These are phyloP conservation scores for Pythium phragmiticola DNA, from an alignment of 352 stramenopile genomes.

Conservation along the genomic window DNA sequence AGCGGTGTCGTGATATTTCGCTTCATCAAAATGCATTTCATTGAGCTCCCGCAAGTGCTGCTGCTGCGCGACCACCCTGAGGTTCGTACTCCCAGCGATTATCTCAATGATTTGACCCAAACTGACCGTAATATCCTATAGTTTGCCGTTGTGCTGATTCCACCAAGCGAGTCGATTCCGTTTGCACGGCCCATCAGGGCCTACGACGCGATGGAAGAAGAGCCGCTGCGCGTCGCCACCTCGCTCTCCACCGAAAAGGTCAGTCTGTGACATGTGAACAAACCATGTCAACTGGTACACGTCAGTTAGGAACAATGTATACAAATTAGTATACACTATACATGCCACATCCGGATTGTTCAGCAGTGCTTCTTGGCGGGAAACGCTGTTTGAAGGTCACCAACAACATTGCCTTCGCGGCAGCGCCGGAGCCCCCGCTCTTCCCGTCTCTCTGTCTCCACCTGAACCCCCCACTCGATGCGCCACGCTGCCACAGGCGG, in stretches of 20 bases:
- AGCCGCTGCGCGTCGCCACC: conserved; percentile 11
- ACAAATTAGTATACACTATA: conserved; percentile 14
- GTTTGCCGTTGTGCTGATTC: conserved; percentile 49
- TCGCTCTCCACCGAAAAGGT: conserved; percentile 23
- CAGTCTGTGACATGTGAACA: conserved; percentile 24
- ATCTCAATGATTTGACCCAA: not conserved
- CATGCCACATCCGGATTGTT: not conserved
- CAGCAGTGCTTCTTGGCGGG: conserved; percentile 9
- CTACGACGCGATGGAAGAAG: conserved; percentile 39
- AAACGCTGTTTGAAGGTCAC: conserved; percentile 19
- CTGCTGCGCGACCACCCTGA: conserved; percentile 60
- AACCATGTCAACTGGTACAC: not conserved
- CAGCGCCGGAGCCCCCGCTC: not conserved
- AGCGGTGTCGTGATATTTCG: conserved; percentile 66
- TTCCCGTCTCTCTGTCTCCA: not conserved
- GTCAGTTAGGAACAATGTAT: conserved; percentile 17
- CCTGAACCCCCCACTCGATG: conserved; percentile 9
- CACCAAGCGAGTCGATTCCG: conserved; percentile 45
- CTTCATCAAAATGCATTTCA: conserved; percentile 67
- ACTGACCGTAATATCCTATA: conserved; percentile 18
- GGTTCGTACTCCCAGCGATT: conserved; percentile 28
- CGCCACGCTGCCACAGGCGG: not conserved
- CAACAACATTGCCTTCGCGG: not conserved
- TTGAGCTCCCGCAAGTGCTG: conserved; percentile 73
- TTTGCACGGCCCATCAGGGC: conserved; percentile 53